Base-by-base conservation (phyloP, 441 rosid genomes). In the Populus tomentosa region DNA sequence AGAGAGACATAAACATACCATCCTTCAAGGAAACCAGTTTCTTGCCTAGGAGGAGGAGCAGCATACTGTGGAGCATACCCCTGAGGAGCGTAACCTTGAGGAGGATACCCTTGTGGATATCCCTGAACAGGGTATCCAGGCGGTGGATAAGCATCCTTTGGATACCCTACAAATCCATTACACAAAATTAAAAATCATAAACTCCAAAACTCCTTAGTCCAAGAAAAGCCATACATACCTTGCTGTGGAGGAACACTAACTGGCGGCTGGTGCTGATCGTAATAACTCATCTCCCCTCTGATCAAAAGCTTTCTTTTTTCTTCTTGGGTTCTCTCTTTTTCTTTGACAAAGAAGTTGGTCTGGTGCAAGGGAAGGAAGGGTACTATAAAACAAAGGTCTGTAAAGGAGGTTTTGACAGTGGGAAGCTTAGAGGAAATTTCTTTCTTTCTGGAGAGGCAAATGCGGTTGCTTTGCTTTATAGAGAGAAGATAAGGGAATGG, bases 241-340 rank as follows among this genome's bases (percentile, higher is more conserved):
- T 88, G 95, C 8, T 90, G 84, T 35, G 97, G 95, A 81, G 97
- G 97, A 82, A 77, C 92, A 64, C 86, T 88, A 24, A 90, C 92
- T 2, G 35, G 35, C 35, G 35, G 35, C 35, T 33, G 35, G 35
- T 33, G 35, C 35, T 33, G 35, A 33, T 33, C 35, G 35, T 33
- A 33, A 6, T 33, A 33, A 33, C 35, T 33, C 35, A 33, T 33
- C 35, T 33, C 35, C 35, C 35, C 35, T 33, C 35, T 33, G 35
- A 33, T 33, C 35, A 33, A 33, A 33, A 33, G 35, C 35, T 33
- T 33, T 33, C 35, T 33, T 33, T 33, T 33, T 33, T 33, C 35
- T 33, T 33, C 35, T 33, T 6, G 35, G 35, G 35, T 6, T 33
- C 35, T 33, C 7, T 33, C 35, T 33, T 33, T 33, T 33, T 33